Conservation (phyloP, 2,329 filamentous ascomycete genomes). For the Scedosporium minutisporum region DNA sequence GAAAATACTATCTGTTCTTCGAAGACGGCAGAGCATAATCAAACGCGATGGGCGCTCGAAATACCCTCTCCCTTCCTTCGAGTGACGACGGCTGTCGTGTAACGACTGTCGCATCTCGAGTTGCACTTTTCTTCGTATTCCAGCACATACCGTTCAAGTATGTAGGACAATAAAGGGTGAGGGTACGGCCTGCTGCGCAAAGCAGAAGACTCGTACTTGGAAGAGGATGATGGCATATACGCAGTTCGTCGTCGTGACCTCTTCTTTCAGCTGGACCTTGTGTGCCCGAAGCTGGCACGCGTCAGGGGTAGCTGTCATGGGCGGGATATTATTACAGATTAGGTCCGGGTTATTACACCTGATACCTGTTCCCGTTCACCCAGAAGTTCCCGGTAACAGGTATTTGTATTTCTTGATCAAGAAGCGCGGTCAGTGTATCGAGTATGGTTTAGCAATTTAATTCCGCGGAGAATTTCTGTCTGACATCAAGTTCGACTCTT, state of each 20-base stretch:
- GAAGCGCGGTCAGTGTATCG: neutral
- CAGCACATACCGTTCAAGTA: neutral
- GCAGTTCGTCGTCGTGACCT: neutral
- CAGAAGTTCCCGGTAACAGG: neutral
- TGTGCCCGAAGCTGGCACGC: neutral
- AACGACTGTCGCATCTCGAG: neutral
- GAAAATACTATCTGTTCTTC: no score
- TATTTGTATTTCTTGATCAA: neutral
- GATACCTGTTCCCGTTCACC: neutral
- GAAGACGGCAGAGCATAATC: no score
- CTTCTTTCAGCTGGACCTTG: neutral
- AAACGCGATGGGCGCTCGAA: no score
- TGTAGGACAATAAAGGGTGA: neutral
- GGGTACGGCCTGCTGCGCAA: neutral
- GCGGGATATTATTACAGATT: neutral
- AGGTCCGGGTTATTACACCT: neutral
- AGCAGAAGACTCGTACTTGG: neutral
- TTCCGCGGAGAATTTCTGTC: neutral
- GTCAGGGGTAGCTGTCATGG: neutral
- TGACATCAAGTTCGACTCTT: neutral
- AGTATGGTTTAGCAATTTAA: neutral
- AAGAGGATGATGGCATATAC: no score
- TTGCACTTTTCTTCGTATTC: neutral
- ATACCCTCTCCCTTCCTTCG: neutral
- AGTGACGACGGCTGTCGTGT: neutral